Conservation (phyloP, 2,329 filamentous ascomycete genomes). For the Hirsutella rhossiliensis region DNA sequence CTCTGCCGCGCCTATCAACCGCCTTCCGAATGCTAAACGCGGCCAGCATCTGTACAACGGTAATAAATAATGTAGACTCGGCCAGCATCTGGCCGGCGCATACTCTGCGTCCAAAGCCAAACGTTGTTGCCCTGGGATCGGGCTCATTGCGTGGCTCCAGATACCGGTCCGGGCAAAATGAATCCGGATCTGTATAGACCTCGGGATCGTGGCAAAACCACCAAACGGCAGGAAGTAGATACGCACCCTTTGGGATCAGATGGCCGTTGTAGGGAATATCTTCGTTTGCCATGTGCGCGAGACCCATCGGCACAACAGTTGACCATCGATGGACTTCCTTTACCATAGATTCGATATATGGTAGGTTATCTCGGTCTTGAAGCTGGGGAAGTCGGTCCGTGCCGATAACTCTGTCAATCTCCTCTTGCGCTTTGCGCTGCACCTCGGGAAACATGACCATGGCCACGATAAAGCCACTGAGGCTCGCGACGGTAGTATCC, state of each 20-base stretch:
- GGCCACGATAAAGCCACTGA: constrained; percentile 26
- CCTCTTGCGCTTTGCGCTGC: too few species aligned
- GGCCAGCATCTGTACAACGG: constrained; percentile 28
- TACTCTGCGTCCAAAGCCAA: constrained; percentile 23
- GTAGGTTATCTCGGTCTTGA: constrained; percentile 28
- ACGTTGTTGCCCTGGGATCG: constrained; percentile 13
- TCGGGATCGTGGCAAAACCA: constrained; percentile 52
- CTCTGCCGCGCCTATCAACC: constrained; percentile 20
- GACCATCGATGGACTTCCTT: constrained; percentile 20
- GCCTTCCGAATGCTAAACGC: constrained; percentile 11
- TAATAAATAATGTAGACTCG: constrained; percentile 17
- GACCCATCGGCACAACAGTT: constrained; percentile 18
- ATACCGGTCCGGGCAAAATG: constrained; percentile 21
- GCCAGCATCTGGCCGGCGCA: constrained; percentile 22
- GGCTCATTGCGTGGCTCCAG: constrained; percentile 14
- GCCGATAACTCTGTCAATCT: constrained; percentile 31
- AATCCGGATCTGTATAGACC: constrained; percentile 37
- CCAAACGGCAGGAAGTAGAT: constrained; percentile 13
- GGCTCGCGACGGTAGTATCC: constrained; percentile 1
- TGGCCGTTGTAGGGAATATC: constrained; percentile 11
- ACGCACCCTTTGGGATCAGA: constrained; percentile 14
- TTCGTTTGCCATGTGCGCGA: constrained; percentile 24
- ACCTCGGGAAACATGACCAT: constrained; percentile 31
- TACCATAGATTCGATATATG: constrained; percentile 20
- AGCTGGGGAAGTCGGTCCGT: constrained; percentile 26